These are phyloP conservation scores for Oryza meridionalis DNA, from an alignment of 176 grass and related monocot species.

Conservation along the genomic window DNA sequence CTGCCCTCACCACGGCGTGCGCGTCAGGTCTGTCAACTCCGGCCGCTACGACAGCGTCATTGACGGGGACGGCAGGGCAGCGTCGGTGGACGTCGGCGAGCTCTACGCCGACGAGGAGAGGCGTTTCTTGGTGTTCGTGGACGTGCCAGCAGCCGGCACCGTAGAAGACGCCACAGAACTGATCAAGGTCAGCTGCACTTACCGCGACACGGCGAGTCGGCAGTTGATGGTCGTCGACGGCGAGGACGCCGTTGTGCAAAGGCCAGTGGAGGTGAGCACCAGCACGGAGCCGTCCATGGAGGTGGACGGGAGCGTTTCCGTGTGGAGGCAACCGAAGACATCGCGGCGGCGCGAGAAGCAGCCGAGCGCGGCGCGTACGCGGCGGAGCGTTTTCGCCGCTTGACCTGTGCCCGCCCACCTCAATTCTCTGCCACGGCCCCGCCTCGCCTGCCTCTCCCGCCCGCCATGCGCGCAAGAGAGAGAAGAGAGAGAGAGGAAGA, in stretches of 20 bases:
- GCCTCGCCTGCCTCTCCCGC: no score
- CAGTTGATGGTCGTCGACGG: not conserved
- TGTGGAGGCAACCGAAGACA: slow-evolving; percentile 48
- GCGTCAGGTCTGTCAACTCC: no score
- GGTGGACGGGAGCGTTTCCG: slow-evolving; percentile 51
- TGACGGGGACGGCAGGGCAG: slow-evolving; percentile 19
- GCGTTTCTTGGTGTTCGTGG: slow-evolving; percentile 50
- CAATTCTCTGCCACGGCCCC: no score
- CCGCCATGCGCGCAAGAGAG: no score
- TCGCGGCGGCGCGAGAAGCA: slow-evolving; percentile 41
- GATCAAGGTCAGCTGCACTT: slow-evolving; percentile 48
- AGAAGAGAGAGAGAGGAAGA: no score
- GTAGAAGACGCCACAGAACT: not conserved
- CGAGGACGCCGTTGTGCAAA: slow-evolving; percentile 30
- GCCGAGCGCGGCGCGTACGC: slow-evolving; percentile 42
- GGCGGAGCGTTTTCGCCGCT: no score
- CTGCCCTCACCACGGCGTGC: no score
- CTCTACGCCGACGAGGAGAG: slow-evolving; percentile 65
- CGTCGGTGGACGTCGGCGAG: slow-evolving; percentile 47
- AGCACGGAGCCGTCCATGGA: slow-evolving; percentile 39
- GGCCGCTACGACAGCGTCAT: slow-evolving; percentile 46
- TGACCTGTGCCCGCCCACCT: no score
- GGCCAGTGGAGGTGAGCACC: not conserved
- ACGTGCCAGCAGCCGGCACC: slow-evolving; percentile 28
- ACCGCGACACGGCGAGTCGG: slow-evolving; percentile 37